Conservation (phyloP, 768 basidiomycete genomes). For the Leccinum truebloodii region DNA sequence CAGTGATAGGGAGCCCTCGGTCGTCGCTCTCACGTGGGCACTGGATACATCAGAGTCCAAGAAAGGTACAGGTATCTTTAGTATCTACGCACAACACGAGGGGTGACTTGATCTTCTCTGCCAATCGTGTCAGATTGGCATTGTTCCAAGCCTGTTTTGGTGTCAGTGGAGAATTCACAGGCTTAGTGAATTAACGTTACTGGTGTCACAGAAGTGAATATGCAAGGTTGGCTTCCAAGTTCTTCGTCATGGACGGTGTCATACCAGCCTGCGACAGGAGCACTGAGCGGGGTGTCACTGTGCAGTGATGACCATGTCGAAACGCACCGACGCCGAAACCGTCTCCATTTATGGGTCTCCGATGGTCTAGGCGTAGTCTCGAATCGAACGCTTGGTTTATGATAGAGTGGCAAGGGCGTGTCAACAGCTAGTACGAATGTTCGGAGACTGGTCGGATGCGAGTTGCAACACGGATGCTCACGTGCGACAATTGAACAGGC, state of each 20-base stretch:
- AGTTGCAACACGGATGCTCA: constrained; percentile 31
- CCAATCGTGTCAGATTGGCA: constrained; percentile 86
- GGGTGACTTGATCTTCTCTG: constrained; percentile 96
- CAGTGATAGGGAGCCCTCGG: constrained; percentile 85
- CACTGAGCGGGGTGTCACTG: not conserved
- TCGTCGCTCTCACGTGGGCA: constrained; percentile 92
- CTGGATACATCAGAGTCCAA: constrained; percentile 35
- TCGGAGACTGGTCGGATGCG: constrained; percentile 2
- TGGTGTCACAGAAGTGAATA: constrained; percentile 94
- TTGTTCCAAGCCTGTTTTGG: constrained; percentile 89
- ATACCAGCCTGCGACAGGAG: constrained; percentile 75
- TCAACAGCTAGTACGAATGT: constrained; percentile 62
- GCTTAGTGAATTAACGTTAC: constrained; percentile 42
- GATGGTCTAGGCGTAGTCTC: constrained; percentile 75
- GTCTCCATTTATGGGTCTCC: constrained; percentile 91
- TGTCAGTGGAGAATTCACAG: constrained; percentile 11
- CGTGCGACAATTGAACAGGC: constrained; percentile 89
- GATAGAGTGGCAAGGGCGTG: constrained; percentile 91
- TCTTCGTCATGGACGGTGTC: constrained; percentile 84
- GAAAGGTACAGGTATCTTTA: not conserved
- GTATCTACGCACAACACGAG: constrained; percentile 77
- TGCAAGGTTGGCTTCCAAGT: constrained; percentile 84
- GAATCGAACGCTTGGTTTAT: constrained; percentile 98
- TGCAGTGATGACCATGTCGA: not conserved
- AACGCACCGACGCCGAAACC: constrained; percentile 91